Evolutionary conservation across 139 green algal genomes (phyloP), one percentile per base, ranked within the genome.

Genomic region (Penium margaritaceum): DNA sequence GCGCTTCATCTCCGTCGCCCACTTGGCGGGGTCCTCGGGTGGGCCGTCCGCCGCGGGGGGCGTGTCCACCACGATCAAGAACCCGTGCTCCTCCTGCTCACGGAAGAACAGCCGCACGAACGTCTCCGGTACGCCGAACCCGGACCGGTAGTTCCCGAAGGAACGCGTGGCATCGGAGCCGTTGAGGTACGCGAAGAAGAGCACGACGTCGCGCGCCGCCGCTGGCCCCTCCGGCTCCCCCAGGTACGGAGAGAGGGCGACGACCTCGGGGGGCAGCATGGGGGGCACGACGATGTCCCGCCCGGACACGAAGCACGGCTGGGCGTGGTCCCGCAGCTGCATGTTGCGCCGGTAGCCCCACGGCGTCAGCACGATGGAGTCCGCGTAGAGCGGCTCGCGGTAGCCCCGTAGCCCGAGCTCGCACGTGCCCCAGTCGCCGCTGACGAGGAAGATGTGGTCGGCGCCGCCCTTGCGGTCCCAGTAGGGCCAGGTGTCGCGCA

Each of bases 361-460:
- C 41, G 41, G 9, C 41, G 41, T 51, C 41, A 51, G 41, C 41
- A 51, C 41, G 9, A 69, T 69, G 24, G 38, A 30, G 17, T 46
- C 61, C 17, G 41, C 5, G 17, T 29, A 46, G n/a, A n/a, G n/a
- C 24, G 5, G 4, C 61, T 69, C 61, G 19, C 61, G 36, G 36
- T 29, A 14, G 27, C 61, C 61, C 9, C 19, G 17, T 5, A 12
- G 38, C 41, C 27, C 51, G 21, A 74, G 58, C n/a, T 73, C 36
- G 79, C 87, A 91, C n/a, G 70, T 65, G 24, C 83, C 87, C 74
- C 87, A 84, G 67, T 89, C 84, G 64, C 87, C 81, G 2, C 78
- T 72, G 55, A 87, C 84, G 3, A 87, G 44, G 39, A 69, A 88
- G 44, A 90, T 85, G 83, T 90, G 86, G 77, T 90, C 85, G 3